These are phyloP conservation scores for Agrostemma githago DNA, from an alignment of 148 eudicot genomes.

Conservation along the genomic window DNA sequence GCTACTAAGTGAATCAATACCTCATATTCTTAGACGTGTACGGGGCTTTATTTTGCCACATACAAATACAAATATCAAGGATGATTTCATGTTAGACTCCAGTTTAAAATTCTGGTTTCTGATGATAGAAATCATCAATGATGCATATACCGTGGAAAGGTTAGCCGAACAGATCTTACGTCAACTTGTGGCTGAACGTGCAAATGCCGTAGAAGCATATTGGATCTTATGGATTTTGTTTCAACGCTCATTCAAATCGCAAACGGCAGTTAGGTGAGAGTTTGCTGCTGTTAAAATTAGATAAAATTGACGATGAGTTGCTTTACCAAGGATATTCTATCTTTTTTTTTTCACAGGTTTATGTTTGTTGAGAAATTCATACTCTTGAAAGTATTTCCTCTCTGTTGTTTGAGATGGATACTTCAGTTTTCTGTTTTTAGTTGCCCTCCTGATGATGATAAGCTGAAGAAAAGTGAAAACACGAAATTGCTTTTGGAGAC, in stretches of 20 bases:
- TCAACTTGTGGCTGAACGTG: constrained; percentile 50
- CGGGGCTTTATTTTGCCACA: constrained; percentile 32
- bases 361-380: constrained; percentile 73
- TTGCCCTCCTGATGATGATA: constrained; percentile 46
- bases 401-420: constrained; percentile 86
- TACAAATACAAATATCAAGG: constrained; percentile 26
- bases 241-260: constrained; percentile 38
- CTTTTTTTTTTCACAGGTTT: constrained; percentile 41
- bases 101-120: constrained; percentile 56
- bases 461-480: constrained; percentile 35
- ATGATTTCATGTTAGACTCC: constrained; percentile 39
- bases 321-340: neutral
- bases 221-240: constrained; percentile 79
- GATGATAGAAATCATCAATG: constrained; percentile 69
- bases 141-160: constrained; percentile 71
- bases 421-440: constrained; percentile 81
- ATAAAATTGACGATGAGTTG: neutral
- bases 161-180: constrained; percentile 68
- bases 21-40: constrained; percentile 49
- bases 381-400: constrained; percentile 83
- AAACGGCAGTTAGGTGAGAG: constrained; percentile 57
- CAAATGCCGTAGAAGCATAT: constrained; percentile 66
- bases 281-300: neutral
- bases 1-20: constrained; percentile 51
- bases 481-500: constrained; percentile 39